Percentiles rank a stretch among this genome's conserved stretches.
These are phyloP conservation scores for Salvia rosmarinus DNA, from an alignment of 257 asterid genomes.

Conservation along the genomic window DNA sequence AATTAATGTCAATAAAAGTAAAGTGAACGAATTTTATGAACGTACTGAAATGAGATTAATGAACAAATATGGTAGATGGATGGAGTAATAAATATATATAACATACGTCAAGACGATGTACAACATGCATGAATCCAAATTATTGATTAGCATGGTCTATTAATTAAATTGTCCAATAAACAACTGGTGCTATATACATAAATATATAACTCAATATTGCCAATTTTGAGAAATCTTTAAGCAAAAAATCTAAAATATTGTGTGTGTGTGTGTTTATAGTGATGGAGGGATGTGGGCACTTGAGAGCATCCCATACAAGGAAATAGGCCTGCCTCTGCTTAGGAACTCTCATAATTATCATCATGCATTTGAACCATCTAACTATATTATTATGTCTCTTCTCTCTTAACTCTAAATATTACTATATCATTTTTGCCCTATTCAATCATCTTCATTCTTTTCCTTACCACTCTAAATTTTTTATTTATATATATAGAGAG, in stretches of 20 bases:
- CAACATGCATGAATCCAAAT: too few relatives aligned
- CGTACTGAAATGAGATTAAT: too few relatives aligned
- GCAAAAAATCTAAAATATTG: conserved; percentile 14
- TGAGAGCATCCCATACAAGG: conserved; percentile 59
- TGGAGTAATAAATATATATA: too few relatives aligned
- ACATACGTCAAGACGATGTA: too few relatives aligned
- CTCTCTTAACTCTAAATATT: conserved; percentile 41
- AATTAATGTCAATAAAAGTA: too few relatives aligned
- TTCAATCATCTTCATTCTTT: conserved; percentile 30
- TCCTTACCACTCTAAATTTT: background rate
- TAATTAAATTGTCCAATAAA: background rate
- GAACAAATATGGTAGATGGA: too few relatives aligned
- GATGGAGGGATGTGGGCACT: conserved; percentile 48
- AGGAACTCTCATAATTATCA: conserved; percentile 71
- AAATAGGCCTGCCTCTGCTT: conserved; percentile 61
- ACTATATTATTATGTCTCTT: conserved; percentile 78
- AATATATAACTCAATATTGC: background rate
- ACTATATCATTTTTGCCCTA: conserved; percentile 27
- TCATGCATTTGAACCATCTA: conserved; percentile 63
- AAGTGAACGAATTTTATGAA: too few relatives aligned
- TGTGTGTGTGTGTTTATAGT: conserved; percentile 18
- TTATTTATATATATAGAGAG: too few relatives aligned
- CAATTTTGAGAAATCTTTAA: conserved; percentile 21
- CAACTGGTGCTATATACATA: background rate
- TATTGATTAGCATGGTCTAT: background rate